Base-by-base conservation (phyloP, 352 stramenopile genomes). In the Phytophthora pinifolia region DNA sequence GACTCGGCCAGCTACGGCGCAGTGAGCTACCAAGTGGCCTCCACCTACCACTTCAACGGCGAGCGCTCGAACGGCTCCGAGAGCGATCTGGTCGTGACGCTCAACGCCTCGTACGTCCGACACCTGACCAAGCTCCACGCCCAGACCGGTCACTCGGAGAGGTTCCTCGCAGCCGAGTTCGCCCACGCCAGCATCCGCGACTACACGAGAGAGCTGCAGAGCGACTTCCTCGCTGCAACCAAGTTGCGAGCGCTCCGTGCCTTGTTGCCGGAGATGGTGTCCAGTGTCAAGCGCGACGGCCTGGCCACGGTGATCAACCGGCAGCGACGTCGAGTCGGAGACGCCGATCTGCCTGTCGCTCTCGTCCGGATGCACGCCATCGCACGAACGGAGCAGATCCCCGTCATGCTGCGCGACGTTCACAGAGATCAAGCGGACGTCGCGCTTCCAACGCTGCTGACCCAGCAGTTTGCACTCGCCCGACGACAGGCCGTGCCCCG, bases 41-140 rank as follows among this genome's bases (percentile, higher is more conserved):
- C 63, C 12, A 72, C 52, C 15, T 89, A 82, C 36, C 25, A 45
- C 10, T 88, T 89, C 43, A 66, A 62, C 2, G 42, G 61, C 7
- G 46, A 70, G 22, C 77, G 77, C 8, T 92, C 82, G n/a, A 88
- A 86, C 29, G 79, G 82, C 15, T 74, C 74, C 0, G 79, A 88
- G 18, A 53, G n/a, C 0, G 79, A 89, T 54, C 1, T 47, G 4
- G 63, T 88, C 29, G 59, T 87, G 44, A 84, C 73, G 3, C 51
- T 84, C 18, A 92, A 89, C 42, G 65, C 72, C 3, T 67, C 77
- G 45, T 92, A 89, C 54, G 79, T 65, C 1, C 76, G 78, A 2
- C 65, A 33, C 17, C 66, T 92, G 31, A 42, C 67, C 25, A 86
- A 89, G 34, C 55, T 84, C 13, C 62, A 66, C 10, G 36, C 35